Base-by-base conservation (phyloP, 2,329 filamentous ascomycete genomes). In the Pleomassaria siparia region DNA sequence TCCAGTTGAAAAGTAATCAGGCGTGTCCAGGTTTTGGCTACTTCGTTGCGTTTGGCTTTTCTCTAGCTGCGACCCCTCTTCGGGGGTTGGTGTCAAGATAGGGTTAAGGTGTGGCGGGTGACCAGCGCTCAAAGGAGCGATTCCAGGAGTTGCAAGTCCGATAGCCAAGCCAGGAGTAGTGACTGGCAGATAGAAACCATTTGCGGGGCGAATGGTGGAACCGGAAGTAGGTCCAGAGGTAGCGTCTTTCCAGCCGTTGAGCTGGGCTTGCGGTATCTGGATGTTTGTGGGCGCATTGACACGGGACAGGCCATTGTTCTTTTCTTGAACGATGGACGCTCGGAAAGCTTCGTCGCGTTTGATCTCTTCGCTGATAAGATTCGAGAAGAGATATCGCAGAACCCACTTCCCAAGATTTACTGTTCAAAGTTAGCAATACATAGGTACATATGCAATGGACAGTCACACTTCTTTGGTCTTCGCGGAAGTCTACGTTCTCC, bases 361-460 rank as follows among this genome's bases (percentile, higher is more conserved):
- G 57, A 96, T 88, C 68, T 97, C 89, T 68, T 96, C 91, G 51
- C 95, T 88, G 44, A 99, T 87, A 33, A 97, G 77, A 46, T 88
- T 87, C 9, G 87, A 85, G 73, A 99, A 99, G 0, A 99, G 79
- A 70, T 96, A 95, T 26, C 94, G 84, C 50, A 99, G 75, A 37
- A 97, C 84, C 94, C 94, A 99, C 76, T 95, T 96, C 8, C 94
- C 94, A 37, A 97, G 83, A 63, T 96, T 97, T 70, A 97, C 89
- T 94, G 54, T 21, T 13, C n/a, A 30, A 26, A 22, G 51, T 66
- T 47, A 66, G 60, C 16, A 32, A 11, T 7, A 22, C n/a, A 39
- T n/a, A 7, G 26, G 18, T 18, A 18, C 16, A 24, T 2, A 42
- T 26, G n/a, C 13, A 20, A 4, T 15, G 35, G 40, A 18, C 8